Percentiles rank a stretch among this genome's conserved stretches.
phyloP scores from a whole-genome alignment of 352 stramenopile species.

The Globisporangium orthogonon region DNA sequence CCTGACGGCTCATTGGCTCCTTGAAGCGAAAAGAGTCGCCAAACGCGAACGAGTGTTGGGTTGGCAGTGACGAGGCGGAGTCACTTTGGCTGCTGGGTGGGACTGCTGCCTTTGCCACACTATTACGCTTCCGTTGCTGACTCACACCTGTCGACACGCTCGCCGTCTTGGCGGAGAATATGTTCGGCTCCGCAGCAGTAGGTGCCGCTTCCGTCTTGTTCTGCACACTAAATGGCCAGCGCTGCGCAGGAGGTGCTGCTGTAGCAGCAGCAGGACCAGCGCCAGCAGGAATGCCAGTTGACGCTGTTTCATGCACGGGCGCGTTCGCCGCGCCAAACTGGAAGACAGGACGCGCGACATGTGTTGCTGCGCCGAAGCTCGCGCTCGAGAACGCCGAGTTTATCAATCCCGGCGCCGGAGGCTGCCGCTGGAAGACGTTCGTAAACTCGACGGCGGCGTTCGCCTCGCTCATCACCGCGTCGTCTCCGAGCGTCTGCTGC shows the following conservation, averaged over 20 bases:
- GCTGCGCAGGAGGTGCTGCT: neutral
- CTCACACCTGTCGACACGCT: neutral
- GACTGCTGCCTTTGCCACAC: too few species aligned
- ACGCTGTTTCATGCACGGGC: neutral
- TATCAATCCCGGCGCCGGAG: neutral
- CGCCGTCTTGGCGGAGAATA: neutral
- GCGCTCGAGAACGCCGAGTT: neutral
- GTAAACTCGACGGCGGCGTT: constrained; percentile 3
- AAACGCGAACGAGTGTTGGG: neutral
- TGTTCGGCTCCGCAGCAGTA: neutral
- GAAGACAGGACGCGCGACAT: constrained; percentile 1
- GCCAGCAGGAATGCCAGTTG: too few species aligned
- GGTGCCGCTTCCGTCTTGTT: neutral
- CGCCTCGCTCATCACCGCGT: constrained; percentile 9
- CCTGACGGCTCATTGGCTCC: neutral
- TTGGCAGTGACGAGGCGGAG: too few species aligned
- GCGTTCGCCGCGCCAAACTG: constrained; percentile 1
- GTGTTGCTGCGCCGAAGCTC: too few species aligned
- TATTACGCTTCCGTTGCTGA: too few species aligned
- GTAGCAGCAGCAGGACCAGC: neutral
- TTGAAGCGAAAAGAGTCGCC: neutral
- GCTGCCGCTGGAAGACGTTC: constrained; percentile 4
- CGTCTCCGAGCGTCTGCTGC: neutral
- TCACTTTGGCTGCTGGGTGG: too few species aligned
- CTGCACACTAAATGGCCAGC: neutral